A percentile compares a stretch with the other conserved stretches of the same genome.
Conservation (phyloP, 2,329 filamentous ascomycete genomes). For the Eurotiales sp. region DNA sequence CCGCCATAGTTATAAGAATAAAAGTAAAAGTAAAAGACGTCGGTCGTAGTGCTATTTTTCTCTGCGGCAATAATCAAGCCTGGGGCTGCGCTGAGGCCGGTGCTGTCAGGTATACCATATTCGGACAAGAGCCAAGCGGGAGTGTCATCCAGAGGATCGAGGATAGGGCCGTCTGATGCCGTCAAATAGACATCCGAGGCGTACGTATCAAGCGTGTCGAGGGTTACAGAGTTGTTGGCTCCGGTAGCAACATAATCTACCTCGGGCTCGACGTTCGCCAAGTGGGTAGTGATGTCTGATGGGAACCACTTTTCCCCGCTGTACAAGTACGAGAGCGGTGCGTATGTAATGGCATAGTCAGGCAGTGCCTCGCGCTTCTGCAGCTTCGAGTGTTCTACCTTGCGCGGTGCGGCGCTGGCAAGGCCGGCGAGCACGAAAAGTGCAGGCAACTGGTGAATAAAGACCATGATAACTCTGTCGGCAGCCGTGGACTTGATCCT, state of each 20-base stretch:
- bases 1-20: conserved; percentile 12
- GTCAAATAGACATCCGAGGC: background rate
- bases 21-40: conserved; percentile 11
- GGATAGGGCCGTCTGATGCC: background rate
- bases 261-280: conserved; percentile 3
- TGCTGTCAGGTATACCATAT: conserved; percentile 2
- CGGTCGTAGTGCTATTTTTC: conserved; percentile 6
- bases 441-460: background rate
- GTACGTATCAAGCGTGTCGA: background rate
- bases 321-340: conserved; percentile 7
- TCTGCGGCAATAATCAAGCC: conserved; percentile 1
- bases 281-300: conserved; percentile 6
- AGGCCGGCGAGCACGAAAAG: background rate
- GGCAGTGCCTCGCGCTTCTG: background rate
- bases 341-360: conserved; percentile 3
- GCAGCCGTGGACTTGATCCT: too few species aligned
- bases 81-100: background rate
- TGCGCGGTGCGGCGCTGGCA: background rate
- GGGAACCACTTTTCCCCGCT: conserved; percentile 10
- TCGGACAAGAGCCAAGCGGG: conserved; percentile 6
- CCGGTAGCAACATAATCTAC: background rate
- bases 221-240: background rate
- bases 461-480: too few species aligned
- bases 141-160: conserved; percentile 2
- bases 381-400: background rate